Evolutionary conservation across 352 stramenopile genomes (phyloP).

Genomic region (Albugo candida): DNA sequence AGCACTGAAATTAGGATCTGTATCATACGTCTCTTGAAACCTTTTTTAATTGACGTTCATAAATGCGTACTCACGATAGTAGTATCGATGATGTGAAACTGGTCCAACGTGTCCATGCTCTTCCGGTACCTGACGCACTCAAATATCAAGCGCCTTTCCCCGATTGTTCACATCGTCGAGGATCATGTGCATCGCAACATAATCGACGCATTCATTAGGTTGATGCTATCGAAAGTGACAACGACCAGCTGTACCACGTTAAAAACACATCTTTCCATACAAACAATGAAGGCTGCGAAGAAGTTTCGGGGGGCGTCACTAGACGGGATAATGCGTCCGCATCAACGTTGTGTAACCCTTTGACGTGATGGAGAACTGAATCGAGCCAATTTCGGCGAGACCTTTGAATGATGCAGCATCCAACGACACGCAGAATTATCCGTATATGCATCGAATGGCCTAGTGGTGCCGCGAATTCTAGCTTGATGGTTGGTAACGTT

Average conservation of each 20-base stretch:
- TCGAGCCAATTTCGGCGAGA: conserved; percentile 6
- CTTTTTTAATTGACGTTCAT: background rate
- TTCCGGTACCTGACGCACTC: background rate
- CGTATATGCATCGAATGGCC: conserved; percentile 3
- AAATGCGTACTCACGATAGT: background rate
- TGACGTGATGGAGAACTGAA: conserved; percentile 6
- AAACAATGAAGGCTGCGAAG: background rate
- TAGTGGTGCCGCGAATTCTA: conserved; percentile 4
- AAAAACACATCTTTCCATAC: background rate
- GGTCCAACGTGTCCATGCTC: background rate
- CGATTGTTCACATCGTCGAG: background rate
- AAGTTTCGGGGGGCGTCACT: background rate
- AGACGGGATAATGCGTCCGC: conserved; percentile 2
- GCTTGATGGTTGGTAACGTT: conserved; percentile 7
- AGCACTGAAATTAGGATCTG: background rate
- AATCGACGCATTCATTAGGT: background rate
- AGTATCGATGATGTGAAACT: background rate
- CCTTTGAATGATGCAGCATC: conserved; percentile 5
- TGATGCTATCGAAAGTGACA: background rate
- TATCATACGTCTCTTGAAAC: background rate
- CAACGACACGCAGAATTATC: conserved; percentile 8
- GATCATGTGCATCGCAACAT: background rate
- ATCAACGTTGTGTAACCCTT: conserved; percentile 3
- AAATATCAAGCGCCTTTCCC: background rate
- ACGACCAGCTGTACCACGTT: background rate